These are phyloP conservation scores for Passiflora organensis DNA, from an alignment of 345 rosid genomes.

Conservation along the genomic window DNA sequence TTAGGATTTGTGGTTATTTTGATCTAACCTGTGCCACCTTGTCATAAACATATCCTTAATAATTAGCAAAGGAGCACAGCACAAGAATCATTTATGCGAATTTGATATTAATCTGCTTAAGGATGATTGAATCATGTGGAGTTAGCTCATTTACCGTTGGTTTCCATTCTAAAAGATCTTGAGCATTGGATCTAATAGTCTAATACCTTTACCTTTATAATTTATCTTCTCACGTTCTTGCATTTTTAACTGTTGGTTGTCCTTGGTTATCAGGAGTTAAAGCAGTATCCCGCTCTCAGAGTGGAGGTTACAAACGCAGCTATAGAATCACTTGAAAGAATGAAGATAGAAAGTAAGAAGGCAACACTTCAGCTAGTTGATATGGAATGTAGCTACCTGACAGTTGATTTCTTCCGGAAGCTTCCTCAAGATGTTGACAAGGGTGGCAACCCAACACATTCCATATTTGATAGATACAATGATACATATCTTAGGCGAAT, in stretches of 20 bases:
- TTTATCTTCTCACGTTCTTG: not conserved
- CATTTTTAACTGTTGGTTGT: conserved; percentile 2
- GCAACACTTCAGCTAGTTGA: conserved; percentile 90
- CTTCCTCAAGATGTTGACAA: conserved; percentile 97
- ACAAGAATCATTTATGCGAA: no score
- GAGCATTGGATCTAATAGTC: not conserved
- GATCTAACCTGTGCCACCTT: no score
- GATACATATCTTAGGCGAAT: conserved; percentile 88
- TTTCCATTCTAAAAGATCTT: no score
- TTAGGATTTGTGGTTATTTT: no score
- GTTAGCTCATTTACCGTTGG: no score
- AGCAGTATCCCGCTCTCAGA: conserved; percentile 95
- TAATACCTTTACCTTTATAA: not conserved
- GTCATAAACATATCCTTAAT: no score
- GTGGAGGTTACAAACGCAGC: conserved; percentile 93
- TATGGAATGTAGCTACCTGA: conserved; percentile 91
- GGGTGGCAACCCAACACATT: conserved; percentile 96
- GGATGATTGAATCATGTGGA: no score
- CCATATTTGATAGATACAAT: conserved; percentile 91
- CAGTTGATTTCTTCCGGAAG: conserved; percentile 94
- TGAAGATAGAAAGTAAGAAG: conserved; percentile 87
- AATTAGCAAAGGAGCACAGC: no score
- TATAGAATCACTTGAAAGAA: conserved; percentile 76
- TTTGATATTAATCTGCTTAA: no score
- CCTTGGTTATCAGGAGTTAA: conserved; percentile 63